Conservation (phyloP, 2,329 filamentous ascomycete genomes). For the Alternaria sp. region DNA sequence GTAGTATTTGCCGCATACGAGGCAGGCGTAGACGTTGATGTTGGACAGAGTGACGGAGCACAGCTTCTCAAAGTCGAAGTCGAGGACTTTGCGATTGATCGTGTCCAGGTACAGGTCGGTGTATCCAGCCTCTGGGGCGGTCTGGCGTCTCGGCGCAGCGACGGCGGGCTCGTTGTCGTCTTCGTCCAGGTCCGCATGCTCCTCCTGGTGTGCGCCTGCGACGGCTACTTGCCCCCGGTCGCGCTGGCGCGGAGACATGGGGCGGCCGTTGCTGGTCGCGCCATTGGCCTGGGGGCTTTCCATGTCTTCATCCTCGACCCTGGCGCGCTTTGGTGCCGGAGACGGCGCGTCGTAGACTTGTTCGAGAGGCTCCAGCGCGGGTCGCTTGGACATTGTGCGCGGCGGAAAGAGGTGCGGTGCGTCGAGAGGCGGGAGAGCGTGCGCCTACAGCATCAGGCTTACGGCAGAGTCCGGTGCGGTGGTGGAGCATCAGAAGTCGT, state of each 20-base stretch:
- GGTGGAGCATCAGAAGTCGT: conserved; percentile 14
- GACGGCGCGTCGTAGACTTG: conserved; percentile 48
- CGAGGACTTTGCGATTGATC: conserved; percentile 87
- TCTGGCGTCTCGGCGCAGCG: conserved; percentile 68
- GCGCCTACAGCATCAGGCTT: neutral
- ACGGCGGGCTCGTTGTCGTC: conserved; percentile 49
- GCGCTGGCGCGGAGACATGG: conserved; percentile 34
- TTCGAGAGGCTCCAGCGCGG: conserved; percentile 54
- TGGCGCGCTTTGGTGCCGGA: conserved; percentile 56
- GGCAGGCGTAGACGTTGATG: conserved; percentile 97
- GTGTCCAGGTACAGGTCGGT: conserved; percentile 97
- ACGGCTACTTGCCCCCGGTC: conserved; percentile 42
- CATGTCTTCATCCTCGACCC: conserved; percentile 53
- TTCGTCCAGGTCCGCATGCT: conserved; percentile 47
- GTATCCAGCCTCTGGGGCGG: conserved; percentile 84
- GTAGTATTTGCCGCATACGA: conserved; percentile 98
- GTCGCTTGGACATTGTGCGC: conserved; percentile 54
- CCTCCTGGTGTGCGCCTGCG: conserved; percentile 42
- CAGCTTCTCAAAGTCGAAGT: conserved; percentile 99
- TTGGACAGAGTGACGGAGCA: conserved; percentile 96
- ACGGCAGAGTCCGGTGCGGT: neutral
- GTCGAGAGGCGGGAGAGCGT: neutral
- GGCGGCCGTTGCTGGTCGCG: conserved; percentile 35
- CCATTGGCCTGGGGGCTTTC: conserved; percentile 33
- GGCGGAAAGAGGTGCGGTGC: neutral